A percentile compares a stretch with the other conserved stretches of the same genome.
Conservation (phyloP, 768 basidiomycete species). For the Amanita molliuscula region DNA sequence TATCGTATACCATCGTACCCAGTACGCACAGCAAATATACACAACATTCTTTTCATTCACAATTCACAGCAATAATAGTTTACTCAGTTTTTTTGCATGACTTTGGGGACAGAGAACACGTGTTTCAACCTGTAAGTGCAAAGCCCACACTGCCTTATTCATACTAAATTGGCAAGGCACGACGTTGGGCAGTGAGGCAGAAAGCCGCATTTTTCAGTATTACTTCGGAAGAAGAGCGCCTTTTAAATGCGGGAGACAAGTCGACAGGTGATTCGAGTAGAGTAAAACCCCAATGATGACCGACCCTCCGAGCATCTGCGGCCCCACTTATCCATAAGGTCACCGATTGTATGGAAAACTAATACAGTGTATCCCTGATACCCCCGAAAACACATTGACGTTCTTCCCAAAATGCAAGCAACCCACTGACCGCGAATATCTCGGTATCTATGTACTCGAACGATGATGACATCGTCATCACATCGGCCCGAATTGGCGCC, state of each 20-base stretch:
- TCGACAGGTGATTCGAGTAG: background rate
- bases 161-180: constrained; percentile 24
- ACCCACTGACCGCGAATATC: background rate
- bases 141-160: background rate
- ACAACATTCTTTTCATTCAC: background rate
- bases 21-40: constrained; percentile 19
- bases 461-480: background rate
- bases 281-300: background rate
- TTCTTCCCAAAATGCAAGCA: background rate
- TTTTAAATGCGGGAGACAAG: constrained; percentile 15
- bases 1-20: constrained; percentile 47
- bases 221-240: constrained; percentile 43
- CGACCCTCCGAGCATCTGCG: background rate
- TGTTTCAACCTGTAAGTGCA: constrained; percentile 50
- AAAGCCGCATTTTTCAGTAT: constrained; percentile 46
- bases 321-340: no score
- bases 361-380: no score
- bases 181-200: constrained; percentile 45
- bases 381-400: no score
- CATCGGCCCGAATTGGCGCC: background rate
- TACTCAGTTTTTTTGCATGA: constrained; percentile 57
- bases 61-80: constrained; percentile 32
- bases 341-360: no score
- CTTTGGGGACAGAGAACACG: constrained; percentile 63
- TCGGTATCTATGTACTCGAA: background rate